Evolutionary conservation across 208 protist species (phyloP).

Genomic region (Angomonas ambiguus): DNA sequence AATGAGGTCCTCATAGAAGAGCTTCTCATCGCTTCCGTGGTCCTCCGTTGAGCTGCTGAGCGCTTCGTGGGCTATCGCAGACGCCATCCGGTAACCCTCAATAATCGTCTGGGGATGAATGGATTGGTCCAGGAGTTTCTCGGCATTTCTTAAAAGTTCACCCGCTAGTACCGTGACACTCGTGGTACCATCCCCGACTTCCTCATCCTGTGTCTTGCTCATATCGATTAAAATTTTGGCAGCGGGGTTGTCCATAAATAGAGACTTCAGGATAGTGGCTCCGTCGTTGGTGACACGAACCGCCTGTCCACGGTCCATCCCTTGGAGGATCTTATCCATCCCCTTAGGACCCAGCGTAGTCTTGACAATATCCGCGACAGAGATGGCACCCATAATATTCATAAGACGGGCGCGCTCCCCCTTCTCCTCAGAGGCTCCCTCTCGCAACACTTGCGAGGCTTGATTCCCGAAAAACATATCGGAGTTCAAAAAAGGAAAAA

Average conservation of each 20-base stretch:
- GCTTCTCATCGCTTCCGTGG: slow-evolving; percentile 76
- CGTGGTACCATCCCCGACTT: slow-evolving; percentile 99
- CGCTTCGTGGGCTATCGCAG: slow-evolving; percentile 76
- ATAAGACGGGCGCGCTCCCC: slow-evolving; percentile 90
- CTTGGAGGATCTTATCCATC: slow-evolving; percentile 97
- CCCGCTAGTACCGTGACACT: slow-evolving; percentile 98
- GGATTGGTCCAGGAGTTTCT: slow-evolving; percentile 95
- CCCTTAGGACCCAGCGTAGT: slow-evolving; percentile 99
- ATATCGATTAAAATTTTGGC: slow-evolving; percentile 99
- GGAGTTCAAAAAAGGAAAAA: slow-evolving; percentile 14
- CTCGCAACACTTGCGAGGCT: slow-evolving; percentile 72
- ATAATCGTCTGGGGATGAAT: slow-evolving; percentile 99
- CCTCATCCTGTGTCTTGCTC: slow-evolving; percentile 98
- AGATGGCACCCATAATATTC: slow-evolving; percentile 89
- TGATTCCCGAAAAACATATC: slow-evolving; percentile 77
- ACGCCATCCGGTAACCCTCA: slow-evolving; percentile 89
- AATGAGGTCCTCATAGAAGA: slow-evolving; percentile 96
- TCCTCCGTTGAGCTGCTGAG: slow-evolving; percentile 76
- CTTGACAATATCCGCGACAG: slow-evolving; percentile 98
- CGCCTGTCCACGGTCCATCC: slow-evolving; percentile 63
- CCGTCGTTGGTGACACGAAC: slow-evolving; percentile 99
- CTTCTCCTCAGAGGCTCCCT: slow-evolving; percentile 90
- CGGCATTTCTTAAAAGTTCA: slow-evolving; percentile 98
- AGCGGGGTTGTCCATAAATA: slow-evolving; percentile 98
- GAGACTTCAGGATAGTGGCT: slow-evolving; percentile 99